Base-by-base conservation (phyloP, 2,329 filamentous ascomycete genomes). In the Zarea fungicola region DNA sequence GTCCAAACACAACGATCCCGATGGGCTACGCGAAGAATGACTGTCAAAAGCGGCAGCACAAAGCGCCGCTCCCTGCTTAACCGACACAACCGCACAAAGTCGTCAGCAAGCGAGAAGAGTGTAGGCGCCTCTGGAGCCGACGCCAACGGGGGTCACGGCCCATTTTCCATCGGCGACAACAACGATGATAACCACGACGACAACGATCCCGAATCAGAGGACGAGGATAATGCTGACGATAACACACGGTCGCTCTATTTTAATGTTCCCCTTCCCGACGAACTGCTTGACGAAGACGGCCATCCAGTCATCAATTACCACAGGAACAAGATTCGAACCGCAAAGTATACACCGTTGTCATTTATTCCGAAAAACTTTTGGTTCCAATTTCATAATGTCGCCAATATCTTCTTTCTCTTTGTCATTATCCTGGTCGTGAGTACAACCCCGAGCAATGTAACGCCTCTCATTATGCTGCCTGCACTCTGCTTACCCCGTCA, bases 401-500 rank as follows among this genome's bases (percentile, higher is more conserved):
- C 93, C 63, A 99, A 99, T 67, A 85, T 97, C 47, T 99, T 97
- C 72, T 99, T 99, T 78, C 76, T 97, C 58, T 96, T 97, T 71
- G 80, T 92, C 60, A 91, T 96, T 64, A 95, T 99, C 63, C 79
- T 99, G 52, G 84, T 85, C 62, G 93, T 97, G 84, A 77, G 91
- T 65, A 23, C 13, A 16, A 4, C 4, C 2, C 18, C 41, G n/a
- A n/a, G n/a, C n/a, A n/a, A n/a, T n/a, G n/a, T n/a, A n/a, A n/a
- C n/a, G n/a, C n/a, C n/a, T n/a, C 11, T 21, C 22, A 6, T 31
- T 34, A 7, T 18, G 42, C 6, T 29, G 44, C 32, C 48, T 54
- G 28, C 50, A 48, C 50, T 56, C 18, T 28, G 31, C 49, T 40
- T 22, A 37, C 40, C 13, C 26, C 21, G 32, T 58, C 53, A 58